phyloP scores from a whole-genome alignment of 2,329 filamentous ascomycete species.

The Plectosphaerella plurivora region DNA sequence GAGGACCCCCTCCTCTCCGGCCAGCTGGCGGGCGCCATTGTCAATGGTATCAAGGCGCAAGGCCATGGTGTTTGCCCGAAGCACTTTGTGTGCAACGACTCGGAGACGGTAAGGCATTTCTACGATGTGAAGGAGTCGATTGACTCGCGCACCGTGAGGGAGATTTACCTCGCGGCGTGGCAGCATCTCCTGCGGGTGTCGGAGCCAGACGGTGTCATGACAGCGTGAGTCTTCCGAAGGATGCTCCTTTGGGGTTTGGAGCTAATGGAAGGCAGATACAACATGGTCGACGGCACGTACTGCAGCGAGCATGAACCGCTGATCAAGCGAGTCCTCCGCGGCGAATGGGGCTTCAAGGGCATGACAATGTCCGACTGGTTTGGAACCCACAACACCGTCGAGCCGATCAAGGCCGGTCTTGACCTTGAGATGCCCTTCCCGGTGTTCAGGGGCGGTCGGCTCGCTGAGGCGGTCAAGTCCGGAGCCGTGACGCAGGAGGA shows the following conservation, averaged over 20 bases:
- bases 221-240: constrained; percentile 4
- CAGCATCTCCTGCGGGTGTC: constrained; percentile 11
- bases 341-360: constrained; percentile 40
- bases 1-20: constrained; percentile 39
- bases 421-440: constrained; percentile 32
- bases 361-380: constrained; percentile 44
- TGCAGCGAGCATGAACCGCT: constrained; percentile 23
- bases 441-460: constrained; percentile 12
- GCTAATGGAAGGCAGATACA: constrained; percentile 13
- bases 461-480: constrained; percentile 11
- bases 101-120: constrained; percentile 12
- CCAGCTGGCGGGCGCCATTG: constrained; percentile 32
- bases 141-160: constrained; percentile 7
- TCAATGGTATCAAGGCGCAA: constrained; percentile 30
- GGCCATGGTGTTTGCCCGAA: constrained; percentile 31
- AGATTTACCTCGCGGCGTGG: constrained; percentile 14
- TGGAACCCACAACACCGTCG: constrained; percentile 25
- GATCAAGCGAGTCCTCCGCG: constrained; percentile 32
- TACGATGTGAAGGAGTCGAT: constrained; percentile 11
- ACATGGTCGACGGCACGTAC: constrained; percentile 19
- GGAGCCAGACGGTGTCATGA: constrained; percentile 12
- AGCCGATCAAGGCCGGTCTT: constrained; percentile 5
- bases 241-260: no score
- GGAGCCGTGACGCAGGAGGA: constrained; percentile 9
- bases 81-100: constrained; percentile 34